Evolutionary conservation across 768 basidiomycete genomes (phyloP).

Genomic region (Mycena haematopus): DNA sequence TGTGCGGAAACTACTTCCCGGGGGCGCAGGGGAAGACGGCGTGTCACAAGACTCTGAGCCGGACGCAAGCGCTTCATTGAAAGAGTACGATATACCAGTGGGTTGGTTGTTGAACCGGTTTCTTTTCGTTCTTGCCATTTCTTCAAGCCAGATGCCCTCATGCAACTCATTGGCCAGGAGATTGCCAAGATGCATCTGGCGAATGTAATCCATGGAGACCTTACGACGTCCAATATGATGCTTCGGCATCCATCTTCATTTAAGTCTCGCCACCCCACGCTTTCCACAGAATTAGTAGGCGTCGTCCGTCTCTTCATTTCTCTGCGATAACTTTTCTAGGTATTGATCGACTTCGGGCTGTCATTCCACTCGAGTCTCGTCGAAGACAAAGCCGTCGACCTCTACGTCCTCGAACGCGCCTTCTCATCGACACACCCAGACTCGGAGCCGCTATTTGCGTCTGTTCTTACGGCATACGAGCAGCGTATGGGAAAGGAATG

Average conservation of each 20-base stretch:
- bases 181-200: slow-evolving; percentile 89
- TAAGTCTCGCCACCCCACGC: slow-evolving; percentile 28
- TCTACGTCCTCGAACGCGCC: slow-evolving; percentile 96
- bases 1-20: slow-evolving; percentile 81
- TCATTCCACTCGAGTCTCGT: slow-evolving; percentile 80
- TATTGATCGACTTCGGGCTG: slow-evolving; percentile 95
- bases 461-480: slow-evolving; percentile 69
- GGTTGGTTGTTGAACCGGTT: slow-evolving; percentile 52
- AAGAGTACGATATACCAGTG: slow-evolving; percentile 58
- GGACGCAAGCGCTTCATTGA: slow-evolving; percentile 47
- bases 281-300: slow-evolving; percentile 52
- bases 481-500: slow-evolving; percentile 70
- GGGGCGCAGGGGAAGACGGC: slow-evolving; percentile 61
- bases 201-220: slow-evolving; percentile 92
- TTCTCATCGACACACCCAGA: slow-evolving; percentile 95
- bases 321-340: slow-evolving; percentile 43
- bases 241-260: slow-evolving; percentile 59
- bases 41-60: slow-evolving; percentile 35
- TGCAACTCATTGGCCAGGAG: slow-evolving; percentile 81
- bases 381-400: slow-evolving; percentile 97
- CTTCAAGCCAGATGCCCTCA: slow-evolving; percentile 63
- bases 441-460: slow-evolving; percentile 77
- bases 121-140: neutral
- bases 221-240: slow-evolving; percentile 99
- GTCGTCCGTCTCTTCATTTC: neutral